phyloP scores from a whole-genome alignment of 257 asterid genomes.

The Solanum pinnatisectum region DNA sequence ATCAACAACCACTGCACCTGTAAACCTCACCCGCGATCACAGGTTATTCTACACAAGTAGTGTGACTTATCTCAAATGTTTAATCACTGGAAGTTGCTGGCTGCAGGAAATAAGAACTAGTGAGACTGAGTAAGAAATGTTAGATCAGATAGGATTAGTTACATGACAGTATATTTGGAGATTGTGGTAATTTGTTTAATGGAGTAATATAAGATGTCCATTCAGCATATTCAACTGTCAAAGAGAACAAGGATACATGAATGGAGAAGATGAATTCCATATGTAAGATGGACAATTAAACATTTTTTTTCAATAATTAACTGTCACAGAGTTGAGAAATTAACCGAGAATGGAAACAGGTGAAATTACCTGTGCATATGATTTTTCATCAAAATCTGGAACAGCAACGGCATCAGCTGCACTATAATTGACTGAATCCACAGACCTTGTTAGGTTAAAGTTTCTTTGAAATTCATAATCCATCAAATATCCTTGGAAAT shows the following conservation, averaged over 20 bases:
- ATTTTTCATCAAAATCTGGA: constrained; percentile 36
- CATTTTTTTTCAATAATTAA: not conserved
- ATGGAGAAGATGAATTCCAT: not conserved
- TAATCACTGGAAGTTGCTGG: not conserved
- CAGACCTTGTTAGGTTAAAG: constrained; percentile 46
- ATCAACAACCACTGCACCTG: not conserved
- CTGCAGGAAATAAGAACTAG: not conserved
- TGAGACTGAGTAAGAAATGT: not conserved
- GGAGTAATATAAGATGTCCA: not conserved
- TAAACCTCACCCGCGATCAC: not conserved
- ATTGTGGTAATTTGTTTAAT: not conserved
- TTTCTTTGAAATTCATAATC: constrained; percentile 45
- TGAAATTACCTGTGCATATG: constrained; percentile 48
- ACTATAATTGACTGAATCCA: constrained; percentile 29
- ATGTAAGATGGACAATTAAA: not conserved
- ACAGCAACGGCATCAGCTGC: constrained; percentile 26
- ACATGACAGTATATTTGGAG: not conserved
- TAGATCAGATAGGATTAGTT: not conserved
- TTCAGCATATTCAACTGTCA: not conserved
- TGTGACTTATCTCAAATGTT: not conserved
- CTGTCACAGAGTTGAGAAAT: not conserved
- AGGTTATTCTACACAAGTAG: not conserved
- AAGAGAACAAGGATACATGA: not conserved
- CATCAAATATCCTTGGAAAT: constrained; percentile 31
- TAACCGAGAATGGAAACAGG: not conserved